Evolutionary conservation across 495 filamentous ascomycete species (phyloP).

Genomic region (Xylaria acuta): DNA sequence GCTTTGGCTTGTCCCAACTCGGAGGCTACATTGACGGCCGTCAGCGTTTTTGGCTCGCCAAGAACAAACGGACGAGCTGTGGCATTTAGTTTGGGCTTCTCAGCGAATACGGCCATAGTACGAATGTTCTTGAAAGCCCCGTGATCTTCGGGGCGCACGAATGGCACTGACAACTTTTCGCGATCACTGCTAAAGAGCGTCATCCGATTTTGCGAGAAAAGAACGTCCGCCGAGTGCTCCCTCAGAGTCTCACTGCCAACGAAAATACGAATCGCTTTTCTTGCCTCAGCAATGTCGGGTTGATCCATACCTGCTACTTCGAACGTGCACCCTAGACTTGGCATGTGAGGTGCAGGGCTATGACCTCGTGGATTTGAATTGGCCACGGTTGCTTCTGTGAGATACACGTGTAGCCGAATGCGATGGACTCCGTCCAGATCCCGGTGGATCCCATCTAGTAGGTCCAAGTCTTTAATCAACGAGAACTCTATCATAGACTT

Average conservation of each 20-base stretch:
- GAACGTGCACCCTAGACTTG: constrained; percentile 78
- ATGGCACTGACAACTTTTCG: constrained; percentile 87
- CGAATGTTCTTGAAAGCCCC: constrained; percentile 75
- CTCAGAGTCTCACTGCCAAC: constrained; percentile 88
- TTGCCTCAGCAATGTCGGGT: constrained; percentile 51
- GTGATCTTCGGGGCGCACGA: constrained; percentile 93
- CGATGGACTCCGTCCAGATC: constrained; percentile 65
- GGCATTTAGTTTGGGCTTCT: constrained; percentile 56
- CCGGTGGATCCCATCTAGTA: constrained; percentile 69
- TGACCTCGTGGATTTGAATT: constrained; percentile 73
- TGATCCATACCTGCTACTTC: constrained; percentile 65
- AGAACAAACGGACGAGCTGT: constrained; percentile 57
- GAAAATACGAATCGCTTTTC: constrained; percentile 74
- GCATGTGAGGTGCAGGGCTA: constrained; percentile 80
- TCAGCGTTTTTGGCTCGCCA: constrained; percentile 39
- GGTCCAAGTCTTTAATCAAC: constrained; percentile 72
- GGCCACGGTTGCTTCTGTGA: constrained; percentile 87
- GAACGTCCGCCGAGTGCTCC: constrained; percentile 84
- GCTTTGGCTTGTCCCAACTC: constrained; percentile 29
- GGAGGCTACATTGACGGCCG: constrained; percentile 29
- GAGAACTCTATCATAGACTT: constrained; percentile 76
- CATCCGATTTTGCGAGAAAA: constrained; percentile 90
- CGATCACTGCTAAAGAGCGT: constrained; percentile 85
- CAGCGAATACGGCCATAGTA: constrained; percentile 60
- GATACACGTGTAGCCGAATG: constrained; percentile 80